Percentiles rank a stretch among this genome's conserved stretches.
Evolutionary conservation across 129 eudicot genomes (phyloP).

Genomic region (Deinandra increscens): DNA sequence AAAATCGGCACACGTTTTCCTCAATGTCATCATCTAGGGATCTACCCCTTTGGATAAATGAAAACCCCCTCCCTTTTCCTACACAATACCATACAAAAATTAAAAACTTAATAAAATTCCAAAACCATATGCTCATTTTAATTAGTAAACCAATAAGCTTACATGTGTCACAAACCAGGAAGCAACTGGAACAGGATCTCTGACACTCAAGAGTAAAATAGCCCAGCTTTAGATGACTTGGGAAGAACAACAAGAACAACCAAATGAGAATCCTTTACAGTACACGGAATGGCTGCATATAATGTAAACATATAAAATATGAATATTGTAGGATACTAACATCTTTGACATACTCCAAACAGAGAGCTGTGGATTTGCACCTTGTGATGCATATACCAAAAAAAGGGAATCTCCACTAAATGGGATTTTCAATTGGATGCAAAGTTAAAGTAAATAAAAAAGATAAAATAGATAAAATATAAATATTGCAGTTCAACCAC

Average conservation of each 20-base stretch:
- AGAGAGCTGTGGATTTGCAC: constrained; percentile 56
- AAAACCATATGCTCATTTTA: not conserved
- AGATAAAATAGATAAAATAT: not conserved
- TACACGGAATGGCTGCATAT: constrained; percentile 77
- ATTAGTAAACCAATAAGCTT: not conserved
- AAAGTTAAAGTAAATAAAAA: constrained; percentile 3
- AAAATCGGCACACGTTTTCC: constrained; percentile 22
- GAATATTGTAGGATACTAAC: constrained; percentile 58
- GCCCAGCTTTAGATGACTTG: constrained; percentile 23
- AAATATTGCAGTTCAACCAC: not conserved
- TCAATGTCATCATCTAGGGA: constrained; percentile 42
- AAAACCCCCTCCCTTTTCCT: constrained; percentile 82
- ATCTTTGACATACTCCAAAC: constrained; percentile 83
- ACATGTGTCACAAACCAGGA: constrained; percentile 88
- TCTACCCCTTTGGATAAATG: constrained; percentile 43
- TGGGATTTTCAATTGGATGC: constrained; percentile 67
- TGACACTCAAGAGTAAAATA: constrained; percentile 63
- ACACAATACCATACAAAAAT: constrained; percentile 13
- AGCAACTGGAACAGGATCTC: constrained; percentile 62
- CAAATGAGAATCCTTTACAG: constrained; percentile 43
- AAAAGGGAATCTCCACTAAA: constrained; percentile 78
- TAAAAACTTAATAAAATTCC: not conserved
- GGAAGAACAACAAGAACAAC: constrained; percentile 76
- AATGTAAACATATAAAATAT: too few relatives aligned
- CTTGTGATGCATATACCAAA: constrained; percentile 79